phyloP scores from a whole-genome alignment of 176 grass and related monocot genomes.

The Urochloa ruziziensis region DNA sequence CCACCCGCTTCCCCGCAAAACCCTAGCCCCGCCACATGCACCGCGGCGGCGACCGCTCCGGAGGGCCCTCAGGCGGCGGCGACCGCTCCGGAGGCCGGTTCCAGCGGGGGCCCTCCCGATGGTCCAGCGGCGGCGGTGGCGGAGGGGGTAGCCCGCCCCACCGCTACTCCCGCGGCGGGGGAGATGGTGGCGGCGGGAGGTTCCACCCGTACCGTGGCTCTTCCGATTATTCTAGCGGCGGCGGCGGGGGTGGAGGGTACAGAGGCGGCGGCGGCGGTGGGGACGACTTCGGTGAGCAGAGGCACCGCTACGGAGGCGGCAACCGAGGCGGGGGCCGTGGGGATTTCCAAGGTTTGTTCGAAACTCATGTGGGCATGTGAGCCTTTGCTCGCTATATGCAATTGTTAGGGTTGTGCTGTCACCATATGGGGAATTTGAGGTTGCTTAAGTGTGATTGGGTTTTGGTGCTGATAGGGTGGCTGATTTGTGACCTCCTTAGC shows the following conservation, averaged over 20 bases:
- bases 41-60: slow-evolving; percentile 53
- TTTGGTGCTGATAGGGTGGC: neutral
- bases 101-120: slow-evolving; percentile 42
- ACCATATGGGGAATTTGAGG: neutral
- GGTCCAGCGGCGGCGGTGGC: slow-evolving; percentile 20
- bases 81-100: slow-evolving; percentile 43
- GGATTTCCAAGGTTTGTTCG: slow-evolving; percentile 43
- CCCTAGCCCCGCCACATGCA: slow-evolving; percentile 44
- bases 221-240: slow-evolving; percentile 34
- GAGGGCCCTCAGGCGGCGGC: slow-evolving; percentile 26
- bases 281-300: slow-evolving; percentile 37
- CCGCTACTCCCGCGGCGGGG: slow-evolving; percentile 31
- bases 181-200: slow-evolving; percentile 45
- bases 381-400: neutral
- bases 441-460: neutral
- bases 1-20: slow-evolving; percentile 12
- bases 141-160: slow-evolving; percentile 41
- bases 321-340: slow-evolving; percentile 33
- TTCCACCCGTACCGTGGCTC: slow-evolving; percentile 59
- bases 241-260: slow-evolving; percentile 44
- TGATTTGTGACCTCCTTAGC: neutral
- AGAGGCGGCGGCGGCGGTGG: slow-evolving; percentile 35
- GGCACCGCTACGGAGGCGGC: slow-evolving; percentile 30
- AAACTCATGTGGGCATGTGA: neutral
- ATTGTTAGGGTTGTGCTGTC: slow-evolving; percentile 9